A percentile compares a stretch with the other conserved stretches of the same genome.
Evolutionary conservation across 2,329 filamentous ascomycete genomes (phyloP).

Genomic region (Ophiostoma perfectum): DNA sequence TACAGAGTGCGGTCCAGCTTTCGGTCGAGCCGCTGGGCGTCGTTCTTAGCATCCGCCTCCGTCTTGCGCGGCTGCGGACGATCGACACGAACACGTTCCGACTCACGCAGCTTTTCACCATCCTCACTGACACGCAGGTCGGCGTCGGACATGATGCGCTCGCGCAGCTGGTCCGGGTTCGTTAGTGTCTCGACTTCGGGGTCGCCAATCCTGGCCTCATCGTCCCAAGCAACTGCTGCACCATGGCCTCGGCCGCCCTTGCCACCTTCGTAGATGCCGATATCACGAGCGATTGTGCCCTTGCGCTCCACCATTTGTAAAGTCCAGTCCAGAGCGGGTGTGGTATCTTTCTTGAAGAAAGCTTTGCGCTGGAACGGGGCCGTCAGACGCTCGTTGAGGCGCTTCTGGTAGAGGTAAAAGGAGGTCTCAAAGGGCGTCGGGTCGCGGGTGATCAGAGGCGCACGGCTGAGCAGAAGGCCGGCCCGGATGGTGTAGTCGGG

Average conservation of each 20-base stretch:
- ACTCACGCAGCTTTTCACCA: constrained; percentile 52
- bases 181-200: constrained; percentile 43
- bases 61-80: constrained; percentile 64
- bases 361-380: constrained; percentile 85
- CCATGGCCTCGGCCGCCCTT: constrained; percentile 32
- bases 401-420: constrained; percentile 95
- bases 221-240: constrained; percentile 70
- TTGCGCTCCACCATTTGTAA: constrained; percentile 70
- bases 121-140: constrained; percentile 58
- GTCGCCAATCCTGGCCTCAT: constrained; percentile 77
- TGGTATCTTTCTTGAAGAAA: constrained; percentile 90
- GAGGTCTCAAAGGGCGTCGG: constrained; percentile 85
- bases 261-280: constrained; percentile 68
- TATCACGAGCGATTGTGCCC: constrained; percentile 71
- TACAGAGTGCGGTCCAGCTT: constrained; percentile 78
- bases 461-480: constrained; percentile 78
- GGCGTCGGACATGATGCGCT: constrained; percentile 69
- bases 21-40: constrained; percentile 63
- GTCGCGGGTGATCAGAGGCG: constrained; percentile 78
- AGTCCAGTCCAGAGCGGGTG: constrained; percentile 82
- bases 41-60: constrained; percentile 66
- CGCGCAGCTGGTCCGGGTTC: constrained; percentile 57
- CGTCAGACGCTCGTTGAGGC: constrained; percentile 85
- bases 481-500: constrained; percentile 47
- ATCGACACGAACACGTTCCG: constrained; percentile 62